Evolutionary conservation across 495 filamentous ascomycete genomes (phyloP), one percentile per base, ranked within the genome.

Genomic region (Aspergillus avenaceus): DNA sequence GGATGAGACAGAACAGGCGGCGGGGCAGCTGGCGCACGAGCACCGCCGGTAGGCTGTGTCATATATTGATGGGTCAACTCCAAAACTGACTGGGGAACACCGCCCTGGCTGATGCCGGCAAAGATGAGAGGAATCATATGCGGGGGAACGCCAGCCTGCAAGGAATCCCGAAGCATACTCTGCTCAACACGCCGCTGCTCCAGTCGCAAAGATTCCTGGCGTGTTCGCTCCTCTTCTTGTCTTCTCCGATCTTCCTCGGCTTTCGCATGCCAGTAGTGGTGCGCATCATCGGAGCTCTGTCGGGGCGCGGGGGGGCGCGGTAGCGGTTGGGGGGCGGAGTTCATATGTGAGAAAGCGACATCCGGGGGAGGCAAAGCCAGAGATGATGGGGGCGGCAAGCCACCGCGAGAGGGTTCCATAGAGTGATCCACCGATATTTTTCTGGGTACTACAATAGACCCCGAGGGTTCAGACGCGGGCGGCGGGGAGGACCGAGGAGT

Each of bases 71-170:
- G 87, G 36, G 84, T 73, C 82, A 82, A 85, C 58, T 96, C 91
- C 41, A 86, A 49, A 41, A 76, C 73, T 16, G 82, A 72, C 52
- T 71, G 78, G 41, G 80, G 73, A 8, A 83, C 62, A 49, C 83
- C 85, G 25, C 84, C 82, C 21, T 81, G 78, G 42, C 84, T 84
- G 67, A 95, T 86, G 31, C 87, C 88, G 11, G 87, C 86, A 63
- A 97, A 96, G 43, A 98, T 86, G 54, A 95, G 77, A 14, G 93
- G 93, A 29, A 97, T 79, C 76, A 96, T 81, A 32, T 87, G 76
- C 29, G 91, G 89, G 16, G 93, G 91, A 29, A 98, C 80, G 18
- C 90, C 90, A 22, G 86, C 84, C 50, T 79, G 74, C 52, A 95
- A 65, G 26, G 91, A 90, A 47, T 93, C 88, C 52, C 81, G 76